These are phyloP conservation scores for Pouteria campechiana DNA, from an alignment of 179 eudicot genomes.

Conservation along the genomic window DNA sequence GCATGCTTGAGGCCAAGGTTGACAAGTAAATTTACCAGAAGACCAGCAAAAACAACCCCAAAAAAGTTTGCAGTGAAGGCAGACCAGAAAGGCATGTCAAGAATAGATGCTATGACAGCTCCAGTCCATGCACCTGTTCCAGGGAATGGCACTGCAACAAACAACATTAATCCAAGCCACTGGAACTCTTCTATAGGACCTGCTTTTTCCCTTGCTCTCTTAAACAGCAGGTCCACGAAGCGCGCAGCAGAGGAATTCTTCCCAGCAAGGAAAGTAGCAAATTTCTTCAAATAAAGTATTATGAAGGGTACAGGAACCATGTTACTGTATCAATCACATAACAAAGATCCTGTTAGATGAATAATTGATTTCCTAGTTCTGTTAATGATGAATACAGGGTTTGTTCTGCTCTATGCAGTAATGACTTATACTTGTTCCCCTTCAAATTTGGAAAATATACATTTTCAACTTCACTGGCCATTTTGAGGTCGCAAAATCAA, in stretches of 20 bases:
- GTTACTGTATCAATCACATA: slow-evolving; percentile 18
- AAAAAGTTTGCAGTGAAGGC: slow-evolving; percentile 75
- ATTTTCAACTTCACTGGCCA: too few species aligned
- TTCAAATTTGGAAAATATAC: too few species aligned
- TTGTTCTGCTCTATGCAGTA: too few species aligned
- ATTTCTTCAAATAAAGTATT: slow-evolving; percentile 57
- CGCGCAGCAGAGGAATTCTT: slow-evolving; percentile 45
- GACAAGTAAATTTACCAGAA: slow-evolving; percentile 74
- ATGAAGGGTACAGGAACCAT: slow-evolving; percentile 96
- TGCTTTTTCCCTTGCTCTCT: slow-evolving; percentile 70
- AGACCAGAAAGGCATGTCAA: slow-evolving; percentile 89
- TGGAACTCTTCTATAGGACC: slow-evolving; percentile 89
- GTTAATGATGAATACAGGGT: too few species aligned
- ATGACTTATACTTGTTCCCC: too few species aligned
- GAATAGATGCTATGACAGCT: slow-evolving; percentile 76
- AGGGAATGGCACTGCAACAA: slow-evolving; percentile 94
- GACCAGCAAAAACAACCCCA: slow-evolving; percentile 88
- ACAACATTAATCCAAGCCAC: slow-evolving; percentile 92
- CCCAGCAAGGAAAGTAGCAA: slow-evolving; percentile 59
- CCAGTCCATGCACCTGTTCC: slow-evolving; percentile 99
- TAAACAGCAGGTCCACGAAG: slow-evolving; percentile 43
- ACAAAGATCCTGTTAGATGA: too few species aligned
- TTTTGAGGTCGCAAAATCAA: too few species aligned
- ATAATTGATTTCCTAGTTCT: too few species aligned
- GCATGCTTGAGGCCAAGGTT: slow-evolving; percentile 94